Evolutionary conservation across 768 basidiomycete genomes (phyloP), one percentile per base, ranked within the genome.

Genomic region (Tulasnella sp.): DNA sequence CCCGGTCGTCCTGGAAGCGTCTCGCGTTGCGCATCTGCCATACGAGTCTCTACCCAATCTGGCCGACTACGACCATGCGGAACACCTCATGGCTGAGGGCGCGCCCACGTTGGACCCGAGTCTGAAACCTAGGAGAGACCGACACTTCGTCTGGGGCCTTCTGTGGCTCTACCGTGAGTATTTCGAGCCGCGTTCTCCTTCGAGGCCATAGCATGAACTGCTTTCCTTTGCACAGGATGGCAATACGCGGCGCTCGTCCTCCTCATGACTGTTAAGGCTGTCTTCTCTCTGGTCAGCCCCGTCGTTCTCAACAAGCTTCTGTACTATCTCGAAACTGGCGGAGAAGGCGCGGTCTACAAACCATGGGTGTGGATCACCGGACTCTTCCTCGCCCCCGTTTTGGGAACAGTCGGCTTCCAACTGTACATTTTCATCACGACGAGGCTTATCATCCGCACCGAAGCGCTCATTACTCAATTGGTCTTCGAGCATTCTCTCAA

Each of bases 401-500:
- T 83, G 23, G 81, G 81, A 7, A 83, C 85, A 26, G 74, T 91
- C 10, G 80, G 84, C 39, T 85, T 87, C 77, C 89, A 92, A 80
- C 86, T 86, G 83, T 92, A 91, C 80, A 84, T 87, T 48, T 89
- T 85, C 81, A 83, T 86, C 37, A 80, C 83, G 11, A 90, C 88
- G 0, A 84, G 88, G 5, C 83, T 84, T 13, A 80, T 88, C 35
- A 87, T 89, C 16, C 88, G 87, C 4, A 80, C 84, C 5, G 89
- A 92, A 81, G 86, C 84, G 46, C 83, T 91, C 80, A 79, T 89
- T 80, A 88, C 88, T 37, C 88, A 88, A 81, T 85, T 95, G 7
- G 90, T 96, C 82, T 96, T 96, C 84, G 93, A 93, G 57, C 93
- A 95, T 81, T 92, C 94, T 23, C 86, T 94, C 7, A 87, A 90